Evolutionary conservation across 2,329 filamentous ascomycete species (phyloP), one percentile per base, ranked within the genome.

Genomic region (Amesomyces nigricolor): DNA sequence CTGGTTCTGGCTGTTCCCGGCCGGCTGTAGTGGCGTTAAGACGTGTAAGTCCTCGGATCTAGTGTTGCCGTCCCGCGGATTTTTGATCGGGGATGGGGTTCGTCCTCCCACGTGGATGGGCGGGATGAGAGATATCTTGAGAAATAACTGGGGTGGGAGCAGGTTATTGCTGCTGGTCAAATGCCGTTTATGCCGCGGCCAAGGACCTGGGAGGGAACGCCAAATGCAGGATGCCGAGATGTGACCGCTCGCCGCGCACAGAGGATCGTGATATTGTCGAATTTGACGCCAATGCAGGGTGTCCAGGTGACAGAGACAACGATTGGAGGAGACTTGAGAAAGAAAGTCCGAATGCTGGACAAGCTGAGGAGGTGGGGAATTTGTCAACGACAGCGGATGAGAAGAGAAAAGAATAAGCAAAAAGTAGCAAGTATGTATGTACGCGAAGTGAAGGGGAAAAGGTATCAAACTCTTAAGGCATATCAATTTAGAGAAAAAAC

Each of bases 1-100:
- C n/a, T 47, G 51, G 16, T 40, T 48, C 44, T 52, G 53, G 16
- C 43, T 51, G 47, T 52, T 38, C 45, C 51, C 43, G 49, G 32
- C 45, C 49, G 44, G 49, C 14, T 30, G 19, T 16, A 53, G 56
- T 56, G 52, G 44, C 39, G 50, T 53, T 52, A 43, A 16, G 45
- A 26, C 50, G 38, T 53, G 11, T 38, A 46, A 53, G 40, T 50
- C 39, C 40, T 14, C 35, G 59, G 57, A 59, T 65, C 22, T 57
- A 55, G 54, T 49, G 47, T 26, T 42, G 57, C 47, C 42, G 38
- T 29, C 8, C 53, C 56, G 59, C 57, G 58, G 58, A 42, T 38
- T 44, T 65, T 63, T 64, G 62, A 64, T 59, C 56, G 46, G 56
- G 45, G 58, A 53, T 65, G 63, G 62, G 63, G 62, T 55, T 59